A percentile compares a stretch with the other conserved stretches of the same genome.
Evolutionary conservation across 1,284 basidiomycete genomes (phyloP).

Genomic region (Inonotus obliquus): DNA sequence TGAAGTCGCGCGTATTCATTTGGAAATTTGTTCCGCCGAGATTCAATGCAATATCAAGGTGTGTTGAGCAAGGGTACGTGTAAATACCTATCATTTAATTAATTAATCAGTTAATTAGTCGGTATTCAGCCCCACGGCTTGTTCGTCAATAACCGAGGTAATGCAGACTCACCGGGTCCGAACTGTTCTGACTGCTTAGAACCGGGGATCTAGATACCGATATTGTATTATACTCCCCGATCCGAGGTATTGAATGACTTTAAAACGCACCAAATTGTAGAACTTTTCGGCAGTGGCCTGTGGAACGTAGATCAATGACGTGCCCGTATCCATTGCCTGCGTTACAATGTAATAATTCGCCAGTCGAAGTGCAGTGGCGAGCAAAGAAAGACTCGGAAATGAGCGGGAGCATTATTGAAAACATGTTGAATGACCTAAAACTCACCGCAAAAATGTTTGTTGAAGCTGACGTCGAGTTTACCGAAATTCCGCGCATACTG

Average conservation of each 20-base stretch:
- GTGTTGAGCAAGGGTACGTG: conserved; percentile 43
- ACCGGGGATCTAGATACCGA: conserved; percentile 41
- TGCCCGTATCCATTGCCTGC: conserved; percentile 60
- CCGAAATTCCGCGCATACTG: conserved; percentile 37
- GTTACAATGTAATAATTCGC: conserved; percentile 1
- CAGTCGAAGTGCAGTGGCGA: too few species aligned
- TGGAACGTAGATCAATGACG: conserved; percentile 53
- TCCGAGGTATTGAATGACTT: not conserved
- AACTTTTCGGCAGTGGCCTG: conserved; percentile 33
- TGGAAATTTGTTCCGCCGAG: conserved; percentile 50
- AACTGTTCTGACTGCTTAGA: conserved; percentile 37
- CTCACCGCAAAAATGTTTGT: conserved; percentile 36
- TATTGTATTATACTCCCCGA: not conserved
- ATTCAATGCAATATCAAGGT: conserved; percentile 38
- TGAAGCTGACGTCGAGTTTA: conserved; percentile 25
- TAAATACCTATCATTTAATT: conserved; percentile 42
- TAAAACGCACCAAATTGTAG: conserved; percentile 34
- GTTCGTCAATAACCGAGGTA: not conserved
- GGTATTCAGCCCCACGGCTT: not conserved
- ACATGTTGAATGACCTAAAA: conserved; percentile 4
- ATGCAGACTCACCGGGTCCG: conserved; percentile 33
- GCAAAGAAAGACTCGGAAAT: not conserved
- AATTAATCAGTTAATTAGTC: too few species aligned
- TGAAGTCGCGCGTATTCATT: conserved; percentile 60
- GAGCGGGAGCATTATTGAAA: not conserved